These are phyloP conservation scores for Cronartium quercuum DNA, from an alignment of 1,284 basidiomycete species.

Conservation along the genomic window DNA sequence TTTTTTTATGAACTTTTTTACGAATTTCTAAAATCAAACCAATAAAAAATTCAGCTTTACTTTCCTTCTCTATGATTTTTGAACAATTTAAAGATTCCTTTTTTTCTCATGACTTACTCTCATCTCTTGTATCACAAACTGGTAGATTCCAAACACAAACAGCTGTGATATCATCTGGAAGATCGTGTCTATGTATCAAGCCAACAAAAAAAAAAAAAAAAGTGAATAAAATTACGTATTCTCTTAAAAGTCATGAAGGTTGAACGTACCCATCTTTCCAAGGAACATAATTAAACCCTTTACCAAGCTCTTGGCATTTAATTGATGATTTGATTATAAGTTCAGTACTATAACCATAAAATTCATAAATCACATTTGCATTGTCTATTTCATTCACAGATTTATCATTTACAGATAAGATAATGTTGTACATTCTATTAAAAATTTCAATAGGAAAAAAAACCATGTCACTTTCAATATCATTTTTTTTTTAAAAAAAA, in stretches of 20 bases:
- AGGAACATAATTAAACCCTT: neutral
- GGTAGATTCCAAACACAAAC: conserved; percentile 31
- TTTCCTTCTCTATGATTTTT: neutral
- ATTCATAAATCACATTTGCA: conserved; percentile 1
- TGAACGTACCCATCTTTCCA: neutral
- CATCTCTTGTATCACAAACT: conserved; percentile 8
- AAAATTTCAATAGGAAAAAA: neutral
- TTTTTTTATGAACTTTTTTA: conserved; percentile 23
- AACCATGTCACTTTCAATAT: neutral
- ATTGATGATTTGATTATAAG: conserved; percentile 12
- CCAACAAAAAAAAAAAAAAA: neutral
- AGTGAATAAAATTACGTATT: too few relatives aligned
- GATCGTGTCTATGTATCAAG: neutral
- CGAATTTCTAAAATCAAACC: neutral
- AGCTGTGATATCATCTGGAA: conserved; percentile 2
- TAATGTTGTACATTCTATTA: conserved; percentile 8
- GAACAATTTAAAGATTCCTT: neutral
- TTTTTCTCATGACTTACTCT: neutral
- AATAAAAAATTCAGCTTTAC: neutral
- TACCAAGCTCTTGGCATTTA: conserved; percentile 19
- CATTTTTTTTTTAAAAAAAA: neutral
- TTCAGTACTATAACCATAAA: conserved; percentile 16
- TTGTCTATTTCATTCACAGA: conserved; percentile 11
- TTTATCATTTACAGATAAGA: conserved; percentile 9
- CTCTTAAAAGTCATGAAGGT: neutral